These are phyloP conservation scores for Moniliophthora roreri DNA, from an alignment of 1,284 basidiomycete species.

Conservation along the genomic window DNA sequence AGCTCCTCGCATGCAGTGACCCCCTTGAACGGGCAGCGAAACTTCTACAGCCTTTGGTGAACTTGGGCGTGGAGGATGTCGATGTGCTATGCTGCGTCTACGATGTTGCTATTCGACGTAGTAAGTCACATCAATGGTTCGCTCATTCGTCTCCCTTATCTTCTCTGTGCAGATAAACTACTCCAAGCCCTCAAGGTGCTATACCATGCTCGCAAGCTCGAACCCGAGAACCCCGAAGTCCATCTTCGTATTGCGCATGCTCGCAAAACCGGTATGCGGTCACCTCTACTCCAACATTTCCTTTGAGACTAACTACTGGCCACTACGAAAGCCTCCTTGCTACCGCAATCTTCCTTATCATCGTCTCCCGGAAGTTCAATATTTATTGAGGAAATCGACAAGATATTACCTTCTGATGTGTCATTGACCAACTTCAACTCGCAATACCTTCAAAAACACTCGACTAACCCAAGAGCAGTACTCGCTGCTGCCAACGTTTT, in stretches of 20 bases:
- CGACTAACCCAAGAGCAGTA: constrained; percentile 48
- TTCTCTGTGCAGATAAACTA: constrained; percentile 61
- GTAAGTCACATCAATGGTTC: constrained; percentile 41
- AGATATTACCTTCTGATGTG: constrained; percentile 56
- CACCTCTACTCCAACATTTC: constrained; percentile 4
- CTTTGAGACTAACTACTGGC: constrained; percentile 5
- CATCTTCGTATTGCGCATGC: constrained; percentile 75
- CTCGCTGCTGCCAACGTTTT: constrained; percentile 63
- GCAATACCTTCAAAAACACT: constrained; percentile 69
- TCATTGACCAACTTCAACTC: constrained; percentile 70
- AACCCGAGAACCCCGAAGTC: constrained; percentile 63
- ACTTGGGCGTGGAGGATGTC: constrained; percentile 50
- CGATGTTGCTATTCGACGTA: constrained; percentile 79
- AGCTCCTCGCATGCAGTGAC: constrained; percentile 63
- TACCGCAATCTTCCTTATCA: constrained; percentile 39
- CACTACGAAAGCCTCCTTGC: constrained; percentile 36
- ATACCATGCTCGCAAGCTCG: constrained; percentile 54
- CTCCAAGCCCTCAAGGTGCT: constrained; percentile 79
- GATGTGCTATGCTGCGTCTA: constrained; percentile 79
- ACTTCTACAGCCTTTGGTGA: constrained; percentile 68
- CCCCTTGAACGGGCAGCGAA: constrained; percentile 80
- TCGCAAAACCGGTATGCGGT: constrained; percentile 52
- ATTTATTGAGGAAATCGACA: constrained; percentile 44
- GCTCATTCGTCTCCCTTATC: constrained; percentile 2
- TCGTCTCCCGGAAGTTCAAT: constrained; percentile 44